Percentiles rank a stretch among this genome's conserved stretches.
Conservation (phyloP, 768 basidiomycete species). For the Pleurotus giganteus region DNA sequence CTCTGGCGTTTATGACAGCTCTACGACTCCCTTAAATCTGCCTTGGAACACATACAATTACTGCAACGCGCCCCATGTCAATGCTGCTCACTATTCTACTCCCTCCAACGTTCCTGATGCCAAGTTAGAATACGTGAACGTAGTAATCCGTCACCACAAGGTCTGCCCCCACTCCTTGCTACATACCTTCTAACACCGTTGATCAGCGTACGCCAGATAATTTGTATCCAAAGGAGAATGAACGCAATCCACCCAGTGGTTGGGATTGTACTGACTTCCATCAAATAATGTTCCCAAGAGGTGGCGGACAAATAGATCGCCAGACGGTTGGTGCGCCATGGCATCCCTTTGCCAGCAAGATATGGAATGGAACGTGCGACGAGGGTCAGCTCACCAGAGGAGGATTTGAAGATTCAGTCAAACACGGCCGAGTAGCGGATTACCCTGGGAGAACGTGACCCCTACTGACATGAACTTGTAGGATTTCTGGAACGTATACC, state of each 20-base stretch:
- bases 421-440: conserved; percentile 11
- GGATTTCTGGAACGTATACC: conserved; percentile 18
- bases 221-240: conserved; percentile 14
- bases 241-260: conserved; percentile 12
- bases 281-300: conserved; percentile 11
- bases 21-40: conserved; percentile 11
- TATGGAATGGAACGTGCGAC: conserved; percentile 19
- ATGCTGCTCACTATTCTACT: conserved; percentile 10
- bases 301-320: conserved; percentile 10
- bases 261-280: conserved; percentile 16
- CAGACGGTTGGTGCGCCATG: conserved; percentile 13
- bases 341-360: conserved; percentile 13
- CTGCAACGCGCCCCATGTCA: conserved; percentile 18
- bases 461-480: not conserved
- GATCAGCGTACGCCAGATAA: conserved; percentile 16
- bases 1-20: conserved; percentile 14
- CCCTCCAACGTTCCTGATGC: conserved; percentile 2
- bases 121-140: conserved; percentile 14
- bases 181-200: no score
- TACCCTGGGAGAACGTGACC: not conserved
- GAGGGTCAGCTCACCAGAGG: conserved; percentile 13
- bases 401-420: conserved; percentile 14
- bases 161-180: not conserved
- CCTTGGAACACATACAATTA: conserved; percentile 19
- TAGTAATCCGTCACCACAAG: conserved; percentile 17